Base-by-base conservation (phyloP, 2,329 filamentous ascomycete species). In the Fusarium sp. region DNA sequence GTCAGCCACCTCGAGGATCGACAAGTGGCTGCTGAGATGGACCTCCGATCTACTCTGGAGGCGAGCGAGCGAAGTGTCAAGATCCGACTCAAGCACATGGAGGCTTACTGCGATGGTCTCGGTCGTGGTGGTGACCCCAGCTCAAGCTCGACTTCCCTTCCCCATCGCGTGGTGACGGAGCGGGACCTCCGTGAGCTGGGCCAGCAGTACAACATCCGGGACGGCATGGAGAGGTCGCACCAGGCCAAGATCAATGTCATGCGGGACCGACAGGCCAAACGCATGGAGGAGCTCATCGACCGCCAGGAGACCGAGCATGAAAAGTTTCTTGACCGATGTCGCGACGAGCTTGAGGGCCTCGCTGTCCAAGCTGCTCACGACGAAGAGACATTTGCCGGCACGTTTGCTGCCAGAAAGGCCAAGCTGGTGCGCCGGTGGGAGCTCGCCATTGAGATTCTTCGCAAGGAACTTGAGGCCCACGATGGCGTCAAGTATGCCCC, bases 41-140 rank as follows among this genome's bases (percentile, higher is more conserved):
- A 92, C 71, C 81, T 92, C 25, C 85, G 88, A 13, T 79, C 83
- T 6, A 85, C 84, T 0, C 80, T 91, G 18, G 88, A 91, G 62
- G 88, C 90, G 73, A 87, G 87, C 63, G 89, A 91, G 77, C 84
- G 85, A 67, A 90, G 88, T 73, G 85, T 91, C 40, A 84, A 84
- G 35, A 88, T 90, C 40, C 86, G 90, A 16, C 82, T 92, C n/a
- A 88, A 87, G 77, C 88, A 92, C 73, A 92, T 92, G 90, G 90
- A 92, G 75, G 90, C 89, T 7, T 92, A 92, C 79, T 92, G 90
- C 75, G 86, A 90, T 68, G 86, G 86, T 5, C 80, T 89, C 2
- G 88, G 87, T 5, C 84, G 62, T n/a, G 62, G 42, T 13, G 58
- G 84, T 35, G 83, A 80, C 27, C 80, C 82, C 3, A 81, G 76